Percentiles rank a stretch among this genome's conserved stretches.
phyloP scores from a whole-genome alignment of 208 protist species.

The Crithidia expoeki region DNA sequence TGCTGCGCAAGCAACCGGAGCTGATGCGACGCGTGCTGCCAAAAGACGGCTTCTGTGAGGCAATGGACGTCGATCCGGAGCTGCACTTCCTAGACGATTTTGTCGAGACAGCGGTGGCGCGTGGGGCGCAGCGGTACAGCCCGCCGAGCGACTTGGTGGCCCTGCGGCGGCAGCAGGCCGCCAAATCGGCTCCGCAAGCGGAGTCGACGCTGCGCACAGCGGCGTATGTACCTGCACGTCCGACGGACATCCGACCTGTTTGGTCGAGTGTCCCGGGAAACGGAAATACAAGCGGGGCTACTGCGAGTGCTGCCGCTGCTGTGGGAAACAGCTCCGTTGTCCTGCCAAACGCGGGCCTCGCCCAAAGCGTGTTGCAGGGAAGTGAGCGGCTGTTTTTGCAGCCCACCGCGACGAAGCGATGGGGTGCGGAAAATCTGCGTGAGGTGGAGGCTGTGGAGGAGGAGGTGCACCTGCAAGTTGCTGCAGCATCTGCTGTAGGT shows the following conservation, averaged over 20 bases:
- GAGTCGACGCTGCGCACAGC: conserved; percentile 37
- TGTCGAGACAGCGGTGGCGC: conserved; percentile 41
- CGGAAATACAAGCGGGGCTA: conserved; percentile 5
- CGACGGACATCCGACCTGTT: conserved; percentile 21
- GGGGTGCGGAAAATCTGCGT: conserved; percentile 18
- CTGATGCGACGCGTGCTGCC: conserved; percentile 67
- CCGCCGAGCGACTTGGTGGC: conserved; percentile 5
- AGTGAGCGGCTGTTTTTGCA: conserved; percentile 17
- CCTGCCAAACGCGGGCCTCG: not conserved
- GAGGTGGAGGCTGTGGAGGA: conserved; percentile 21
- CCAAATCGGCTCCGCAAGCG: conserved; percentile 10
- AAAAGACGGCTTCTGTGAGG: conserved; percentile 77
- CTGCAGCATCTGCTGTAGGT: not conserved
- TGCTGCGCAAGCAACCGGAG: conserved; percentile 41
- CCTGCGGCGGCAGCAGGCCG: conserved; percentile 2
- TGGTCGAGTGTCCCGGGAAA: conserved; percentile 18
- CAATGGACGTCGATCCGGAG: conserved; percentile 54
- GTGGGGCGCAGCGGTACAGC: conserved; percentile 59
- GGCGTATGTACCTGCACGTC: conserved; percentile 34
- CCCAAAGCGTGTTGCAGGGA: conserved; percentile 19
- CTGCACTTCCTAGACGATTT: conserved; percentile 61
- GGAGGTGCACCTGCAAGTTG: conserved; percentile 28
- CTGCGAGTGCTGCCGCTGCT: not conserved
- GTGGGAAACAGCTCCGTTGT: not conserved
- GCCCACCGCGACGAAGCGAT: conserved; percentile 25